Percentiles rank a stretch among this genome's conserved stretches.
These are phyloP conservation scores for Heliamphora pulchella DNA, from an alignment of 179 eudicot species.

Conservation along the genomic window DNA sequence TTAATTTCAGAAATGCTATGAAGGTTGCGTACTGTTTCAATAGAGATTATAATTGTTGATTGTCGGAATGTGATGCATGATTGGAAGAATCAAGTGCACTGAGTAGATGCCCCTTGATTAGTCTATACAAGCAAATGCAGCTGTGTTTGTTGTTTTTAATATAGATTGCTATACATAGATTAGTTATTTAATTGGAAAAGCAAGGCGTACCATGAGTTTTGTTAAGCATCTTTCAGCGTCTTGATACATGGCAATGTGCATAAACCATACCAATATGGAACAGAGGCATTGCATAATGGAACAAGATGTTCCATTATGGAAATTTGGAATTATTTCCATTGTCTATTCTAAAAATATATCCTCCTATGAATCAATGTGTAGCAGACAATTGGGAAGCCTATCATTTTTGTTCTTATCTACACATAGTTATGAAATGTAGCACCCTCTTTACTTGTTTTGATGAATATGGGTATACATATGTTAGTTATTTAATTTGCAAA, in stretches of 20 bases:
- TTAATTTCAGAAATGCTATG: neutral
- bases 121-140: neutral
- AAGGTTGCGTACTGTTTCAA: neutral
- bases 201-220: neutral
- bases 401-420: too few species aligned
- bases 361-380: neutral
- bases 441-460: too few species aligned
- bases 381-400: neutral
- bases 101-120: neutral
- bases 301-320: too few species aligned
- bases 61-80: conserved; percentile 10
- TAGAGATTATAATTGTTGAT: neutral
- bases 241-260: neutral
- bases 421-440: too few species aligned
- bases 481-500: too few species aligned
- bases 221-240: neutral
- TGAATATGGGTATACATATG: too few species aligned
- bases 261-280: neutral
- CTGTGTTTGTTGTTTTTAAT: conserved; percentile 3
- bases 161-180: neutral
- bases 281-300: neutral
- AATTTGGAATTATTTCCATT: neutral
- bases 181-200: neutral
- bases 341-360: neutral
- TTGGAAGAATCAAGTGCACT: neutral